Evolutionary conservation across 306 rosid genomes (phyloP), one percentile per base, ranked within the genome.

Genomic region (Boehmeria nivea): DNA sequence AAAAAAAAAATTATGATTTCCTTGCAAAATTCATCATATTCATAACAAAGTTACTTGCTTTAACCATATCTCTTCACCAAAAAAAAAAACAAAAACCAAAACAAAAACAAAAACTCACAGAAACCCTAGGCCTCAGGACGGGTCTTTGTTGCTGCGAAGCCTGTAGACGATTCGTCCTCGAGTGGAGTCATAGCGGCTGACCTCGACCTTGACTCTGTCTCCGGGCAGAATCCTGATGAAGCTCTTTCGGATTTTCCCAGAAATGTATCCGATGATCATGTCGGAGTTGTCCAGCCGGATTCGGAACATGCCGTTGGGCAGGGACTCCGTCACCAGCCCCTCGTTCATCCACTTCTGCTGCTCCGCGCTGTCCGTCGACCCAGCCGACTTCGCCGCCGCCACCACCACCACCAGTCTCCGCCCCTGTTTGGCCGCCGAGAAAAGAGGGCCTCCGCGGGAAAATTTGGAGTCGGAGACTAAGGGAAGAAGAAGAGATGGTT

Each of bases 141-240:
- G 63, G 39, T 75, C 85, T 63, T 59, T 62, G 48, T 52, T 48
- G 33, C 33, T 67, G 6, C 80, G 68, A 18, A 67, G 57, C 43
- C 81, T 72, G 48, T 68, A 68, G 48, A 72, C 72, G 52, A 75
- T 79, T 2, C 81, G 78, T 31, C 79, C 85, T 43, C 67, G 65
- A 6, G 76, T 68, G 25, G 81, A 72, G 54, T 79, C 81, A 34
- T 79, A 79, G 43, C 85, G 81, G 40, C 69, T 79, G 18, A 79
- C 85, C 59, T 79, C 85, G 54, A 75, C 74, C 50, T 59, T 75
- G 21, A 79, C 81, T 64, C 85, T 72, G 57, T 79, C 85, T 16
- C 85, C 85, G 40, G 81, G 81, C 50, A 79, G 47, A 1, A 79
- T 72, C 23, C 81, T 68, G 11, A 79, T 77, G 21, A 65, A 79